Evolutionary conservation across 768 basidiomycete genomes (phyloP), one percentile per base, ranked within the genome.

Genomic region (Lentinula sp.): DNA sequence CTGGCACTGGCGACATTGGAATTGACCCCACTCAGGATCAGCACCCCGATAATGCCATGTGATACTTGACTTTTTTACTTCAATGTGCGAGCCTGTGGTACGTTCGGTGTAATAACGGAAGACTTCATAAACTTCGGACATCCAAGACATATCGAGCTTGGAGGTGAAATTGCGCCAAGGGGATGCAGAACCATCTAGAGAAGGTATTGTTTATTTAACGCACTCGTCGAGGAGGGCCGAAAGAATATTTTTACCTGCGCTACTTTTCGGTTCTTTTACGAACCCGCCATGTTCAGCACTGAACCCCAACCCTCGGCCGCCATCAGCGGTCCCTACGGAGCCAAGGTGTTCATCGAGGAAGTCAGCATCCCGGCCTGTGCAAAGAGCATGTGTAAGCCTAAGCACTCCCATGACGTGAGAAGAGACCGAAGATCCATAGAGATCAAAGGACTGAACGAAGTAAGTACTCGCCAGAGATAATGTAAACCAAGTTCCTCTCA

Each of bases 41-140:
- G 82, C 83, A 61, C 85, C 83, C 49, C 96, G 84, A 75, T 97
- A 98, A 75, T 99, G 96, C 96, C 96, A 98, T 46, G 95, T 98
- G 71, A 99, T 91, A 62, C 90, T 90, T 68, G 92, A 93, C 82
- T 95, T 95, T 85, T 99, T 99, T 72, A 89, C 79, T 80, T 99
- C 96, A 62, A 98, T 93, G 68, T 91, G 89, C 65, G 91, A 90
- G n/a, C 96, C 96, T 39, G 93, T 93, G 66, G 96, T 99, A 56
- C 96, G 80, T 84, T 96, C 95, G 16, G 93, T 96, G 75, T 96
- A 96, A 75, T 96, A 98, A 73, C 83, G n/a, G 76, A 99, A 99
- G 54, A 99, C 88, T 76, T 98, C 94, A 67, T 88, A 84, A 35
- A 97, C 96, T 76, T 99, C 96, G 57, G 74, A 78, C 91, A 96